phyloP scores from a whole-genome alignment of 495 filamentous ascomycete genomes.

The Diplogelasinospora grovesii region DNA sequence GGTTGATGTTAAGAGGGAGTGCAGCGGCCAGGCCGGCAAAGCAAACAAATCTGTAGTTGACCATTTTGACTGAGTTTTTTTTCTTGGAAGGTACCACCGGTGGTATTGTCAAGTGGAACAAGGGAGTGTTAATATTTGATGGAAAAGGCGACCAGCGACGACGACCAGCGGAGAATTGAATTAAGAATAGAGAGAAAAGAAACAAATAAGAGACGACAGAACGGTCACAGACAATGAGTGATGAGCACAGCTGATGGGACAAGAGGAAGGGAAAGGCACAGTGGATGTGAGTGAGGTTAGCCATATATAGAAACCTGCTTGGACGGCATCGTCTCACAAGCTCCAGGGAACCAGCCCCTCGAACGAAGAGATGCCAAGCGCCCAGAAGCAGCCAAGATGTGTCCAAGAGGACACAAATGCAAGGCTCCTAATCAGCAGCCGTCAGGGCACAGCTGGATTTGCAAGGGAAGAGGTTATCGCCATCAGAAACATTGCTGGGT shows the following conservation, averaged over 20 bases:
- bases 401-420: too few species aligned
- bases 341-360: too few species aligned
- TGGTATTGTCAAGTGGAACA: slow-evolving; percentile 3
- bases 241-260: slow-evolving; percentile 34
- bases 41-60: slow-evolving; percentile 32
- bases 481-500: too few species aligned
- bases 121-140: background rate
- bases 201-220: slow-evolving; percentile 21
- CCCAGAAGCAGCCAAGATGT: too few species aligned
- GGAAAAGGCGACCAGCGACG: slow-evolving; percentile 26
- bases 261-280: slow-evolving; percentile 10
- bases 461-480: too few species aligned
- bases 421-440: too few species aligned
- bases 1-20: slow-evolving; percentile 54
- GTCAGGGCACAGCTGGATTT: too few species aligned
- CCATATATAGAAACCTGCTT: slow-evolving; percentile 25
- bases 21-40: slow-evolving; percentile 39
- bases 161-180: slow-evolving; percentile 31
- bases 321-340: too few species aligned
- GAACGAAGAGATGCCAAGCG: too few species aligned
- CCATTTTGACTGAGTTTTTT: slow-evolving; percentile 31
- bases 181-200: slow-evolving; percentile 11
- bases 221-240: slow-evolving; percentile 14
- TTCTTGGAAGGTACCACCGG: too few species aligned
- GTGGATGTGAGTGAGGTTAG: slow-evolving; percentile 8